These are phyloP conservation scores for Saprolegnia diclina DNA, from an alignment of 352 stramenopile genomes.

Conservation along the genomic window DNA sequence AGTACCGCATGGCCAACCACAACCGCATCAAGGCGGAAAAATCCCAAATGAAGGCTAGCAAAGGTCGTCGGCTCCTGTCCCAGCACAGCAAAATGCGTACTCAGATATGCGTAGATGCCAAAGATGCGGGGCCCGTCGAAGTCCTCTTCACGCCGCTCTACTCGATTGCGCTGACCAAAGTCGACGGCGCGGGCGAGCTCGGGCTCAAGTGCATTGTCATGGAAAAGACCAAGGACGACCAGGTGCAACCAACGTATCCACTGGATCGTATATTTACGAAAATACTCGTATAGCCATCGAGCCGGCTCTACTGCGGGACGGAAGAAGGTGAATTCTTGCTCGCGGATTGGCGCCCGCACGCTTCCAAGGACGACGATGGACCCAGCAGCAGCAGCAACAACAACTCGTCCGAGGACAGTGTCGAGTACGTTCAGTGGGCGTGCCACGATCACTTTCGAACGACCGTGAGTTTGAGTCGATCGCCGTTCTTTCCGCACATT, in stretches of 20 bases:
- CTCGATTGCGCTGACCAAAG: constrained; percentile 68
- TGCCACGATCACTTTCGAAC: constrained; percentile 83
- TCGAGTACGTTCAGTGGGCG: constrained; percentile 90
- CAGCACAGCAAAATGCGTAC: background rate
- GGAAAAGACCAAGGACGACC: constrained; percentile 55
- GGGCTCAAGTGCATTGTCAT: constrained; percentile 61
- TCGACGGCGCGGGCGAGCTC: constrained; percentile 63
- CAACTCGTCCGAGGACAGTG: constrained; percentile 39
- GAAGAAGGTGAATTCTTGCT: constrained; percentile 89
- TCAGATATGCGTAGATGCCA: constrained; percentile 28
- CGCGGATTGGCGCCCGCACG: constrained; percentile 80
- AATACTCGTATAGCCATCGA: constrained; percentile 31
- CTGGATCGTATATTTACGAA: background rate
- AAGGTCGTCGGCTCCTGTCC: background rate
- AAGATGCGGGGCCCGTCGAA: constrained; percentile 49
- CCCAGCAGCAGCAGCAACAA: constrained; percentile 29
- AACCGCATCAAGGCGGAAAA: constrained; percentile 59
- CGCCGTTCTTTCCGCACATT: constrained; percentile 88
- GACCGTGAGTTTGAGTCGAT: constrained; percentile 70
- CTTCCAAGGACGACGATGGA: constrained; percentile 28
- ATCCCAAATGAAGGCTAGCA: background rate
- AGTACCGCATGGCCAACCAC: constrained; percentile 56
- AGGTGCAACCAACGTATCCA: background rate
- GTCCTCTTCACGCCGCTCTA: constrained; percentile 82
- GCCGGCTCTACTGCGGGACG: constrained; percentile 72